Base-by-base conservation (phyloP, 257 asterid species). In the Solanum appendiculatum region DNA sequence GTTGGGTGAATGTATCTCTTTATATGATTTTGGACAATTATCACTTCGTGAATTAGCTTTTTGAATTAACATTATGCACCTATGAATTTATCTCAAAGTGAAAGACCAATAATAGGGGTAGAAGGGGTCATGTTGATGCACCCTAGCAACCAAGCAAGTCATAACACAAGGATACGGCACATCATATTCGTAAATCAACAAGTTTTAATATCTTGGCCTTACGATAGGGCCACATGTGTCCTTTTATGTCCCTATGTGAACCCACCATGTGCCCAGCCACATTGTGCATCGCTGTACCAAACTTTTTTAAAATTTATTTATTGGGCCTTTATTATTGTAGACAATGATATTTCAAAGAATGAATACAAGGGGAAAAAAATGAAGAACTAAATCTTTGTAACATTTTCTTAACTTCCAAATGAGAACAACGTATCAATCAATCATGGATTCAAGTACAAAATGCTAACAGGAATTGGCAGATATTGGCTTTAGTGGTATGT, bases 71-170 rank as follows among this genome's bases (percentile, higher is more conserved):
- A 34, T 70, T 20, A 21, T 72, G 15, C 1, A 6, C n/a, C 5
- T 1, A 2, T 44, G 39, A 15, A 25, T 78, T 78, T 36, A 33
- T 78, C 29, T 23, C 2, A 20, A 81, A 86, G 33, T 51, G n/a
- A 51, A 6, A 63, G 27, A 74, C 31, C 85, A 27, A 36, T 23
- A 21, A 18, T 60, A 63, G 21, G 40, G 18, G 34, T 33, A 3
- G 16, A 37, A 29, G 78, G 85, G 10, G 85, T 27, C 44, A 74
- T 37, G 66, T 39, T 14, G 44, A 46, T 87, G 86, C 86, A 81
- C 58, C 88, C 88, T 64, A 81, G 33, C 88, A 58, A 87, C 88
- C 86, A 87, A 68, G 77, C 88, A 78, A 46, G 85, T 48, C 44
- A 29, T 27, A 40, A 37, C 85, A 84, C 9, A 63, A 75, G 74